Evolutionary conservation across 345 rosid species (phyloP).

Genomic region (Syzygium grande): DNA sequence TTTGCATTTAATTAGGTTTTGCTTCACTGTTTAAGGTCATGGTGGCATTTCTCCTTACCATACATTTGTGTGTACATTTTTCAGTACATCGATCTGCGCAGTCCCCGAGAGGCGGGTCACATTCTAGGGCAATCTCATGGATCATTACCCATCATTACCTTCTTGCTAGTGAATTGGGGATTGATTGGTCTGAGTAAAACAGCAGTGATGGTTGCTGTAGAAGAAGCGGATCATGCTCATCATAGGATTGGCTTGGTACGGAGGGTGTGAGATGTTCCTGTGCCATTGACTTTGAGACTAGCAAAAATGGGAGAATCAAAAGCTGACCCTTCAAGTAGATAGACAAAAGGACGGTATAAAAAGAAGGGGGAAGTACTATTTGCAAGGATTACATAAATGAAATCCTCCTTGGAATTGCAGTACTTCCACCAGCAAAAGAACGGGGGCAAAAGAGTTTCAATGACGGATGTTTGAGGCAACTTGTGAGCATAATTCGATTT

Average conservation of each 20-base stretch:
- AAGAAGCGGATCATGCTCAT: not conserved
- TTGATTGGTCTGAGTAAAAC: not conserved
- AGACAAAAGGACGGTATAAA: not conserved
- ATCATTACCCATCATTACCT: not conserved
- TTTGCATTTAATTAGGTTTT: slow-evolving; percentile 1
- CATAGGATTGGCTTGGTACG: not conserved
- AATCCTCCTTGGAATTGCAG: not conserved
- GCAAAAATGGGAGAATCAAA: not conserved
- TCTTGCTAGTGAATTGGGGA: not conserved
- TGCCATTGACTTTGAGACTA: not conserved
- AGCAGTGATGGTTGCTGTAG: not conserved
- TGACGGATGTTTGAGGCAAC: not conserved
- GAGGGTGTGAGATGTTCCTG: not conserved
- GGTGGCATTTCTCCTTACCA: slow-evolving; percentile 29
- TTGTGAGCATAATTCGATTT: not conserved
- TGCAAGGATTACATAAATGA: not conserved
- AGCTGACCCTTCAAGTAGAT: not conserved
- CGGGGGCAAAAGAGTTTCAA: not conserved
- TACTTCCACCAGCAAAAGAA: not conserved
- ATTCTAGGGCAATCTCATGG: not conserved
- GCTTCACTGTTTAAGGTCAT: not conserved
- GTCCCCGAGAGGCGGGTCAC: not conserved
- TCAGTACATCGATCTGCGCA: not conserved
- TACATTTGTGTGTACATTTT: slow-evolving; percentile 9
- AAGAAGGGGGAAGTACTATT: not conserved